Conservation (phyloP, 345 rosid genomes). For the Aquilaria yunnanensis region DNA sequence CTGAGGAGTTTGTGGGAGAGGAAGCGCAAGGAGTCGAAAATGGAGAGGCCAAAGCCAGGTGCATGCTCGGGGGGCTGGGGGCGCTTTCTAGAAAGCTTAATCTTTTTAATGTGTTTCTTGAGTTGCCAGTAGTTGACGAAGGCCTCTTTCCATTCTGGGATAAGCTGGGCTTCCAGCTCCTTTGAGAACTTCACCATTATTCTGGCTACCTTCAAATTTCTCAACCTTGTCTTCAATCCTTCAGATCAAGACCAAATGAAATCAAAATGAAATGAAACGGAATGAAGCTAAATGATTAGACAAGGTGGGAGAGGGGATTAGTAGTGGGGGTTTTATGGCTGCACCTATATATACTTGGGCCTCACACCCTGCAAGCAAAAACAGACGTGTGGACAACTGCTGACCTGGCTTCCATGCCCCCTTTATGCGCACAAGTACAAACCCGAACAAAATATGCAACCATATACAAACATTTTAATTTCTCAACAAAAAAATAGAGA, state of each 20-base stretch:
- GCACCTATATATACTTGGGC: too few species aligned
- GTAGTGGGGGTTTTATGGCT: background rate
- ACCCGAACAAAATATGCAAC: too few species aligned
- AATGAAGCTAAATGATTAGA: background rate
- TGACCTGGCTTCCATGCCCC: too few species aligned
- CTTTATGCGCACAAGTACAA: too few species aligned
- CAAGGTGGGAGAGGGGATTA: conserved; percentile 5
- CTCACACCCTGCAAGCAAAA: too few species aligned
- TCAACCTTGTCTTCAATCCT: background rate
- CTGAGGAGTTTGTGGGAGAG: conserved; percentile 29
- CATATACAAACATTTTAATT: too few species aligned
- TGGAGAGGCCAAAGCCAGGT: conserved; percentile 42
- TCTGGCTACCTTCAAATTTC: conserved; percentile 1
- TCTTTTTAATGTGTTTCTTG: conserved; percentile 79
- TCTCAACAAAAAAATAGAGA: too few species aligned
- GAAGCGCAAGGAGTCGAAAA: conserved; percentile 49
- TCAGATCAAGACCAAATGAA: background rate
- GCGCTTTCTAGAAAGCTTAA: conserved; percentile 47
- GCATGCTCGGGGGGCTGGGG: conserved; percentile 23
- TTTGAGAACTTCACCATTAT: conserved; percentile 98
- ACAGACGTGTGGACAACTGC: too few species aligned
- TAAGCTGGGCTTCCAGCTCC: conserved; percentile 92
- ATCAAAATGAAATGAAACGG: too few species aligned
- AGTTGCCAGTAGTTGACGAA: conserved; percentile 88
- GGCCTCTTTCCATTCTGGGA: conserved; percentile 98